Conservation (phyloP, 2,329 filamentous ascomycete species). For the Parastagonospora avenae region DNA sequence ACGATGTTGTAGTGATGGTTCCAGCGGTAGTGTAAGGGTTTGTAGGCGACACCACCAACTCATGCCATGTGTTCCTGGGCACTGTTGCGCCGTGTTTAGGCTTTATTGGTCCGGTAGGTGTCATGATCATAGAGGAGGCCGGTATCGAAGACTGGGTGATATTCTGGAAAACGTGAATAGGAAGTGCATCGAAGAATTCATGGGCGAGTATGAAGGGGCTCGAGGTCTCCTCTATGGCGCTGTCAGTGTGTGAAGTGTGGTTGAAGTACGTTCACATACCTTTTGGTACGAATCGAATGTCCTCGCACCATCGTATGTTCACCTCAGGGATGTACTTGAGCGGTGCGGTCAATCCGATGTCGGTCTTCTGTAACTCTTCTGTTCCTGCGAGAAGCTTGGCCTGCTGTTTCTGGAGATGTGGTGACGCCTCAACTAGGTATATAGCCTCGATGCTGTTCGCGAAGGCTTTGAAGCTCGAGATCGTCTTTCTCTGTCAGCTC, state of each 20-base stretch:
- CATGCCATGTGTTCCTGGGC: slow-evolving; percentile 48
- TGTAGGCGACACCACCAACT: slow-evolving; percentile 52
- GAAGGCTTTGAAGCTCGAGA: slow-evolving; percentile 81
- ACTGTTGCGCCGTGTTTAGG: slow-evolving; percentile 45
- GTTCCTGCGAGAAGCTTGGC: slow-evolving; percentile 81
- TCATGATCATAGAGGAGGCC: slow-evolving; percentile 50
- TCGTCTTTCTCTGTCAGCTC: slow-evolving; percentile 63
- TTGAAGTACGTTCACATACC: slow-evolving; percentile 52
- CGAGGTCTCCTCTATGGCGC: slow-evolving; percentile 63
- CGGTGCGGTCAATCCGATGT: slow-evolving; percentile 73
- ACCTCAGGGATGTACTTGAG: slow-evolving; percentile 76
- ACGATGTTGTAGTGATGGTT: slow-evolving; percentile 6
- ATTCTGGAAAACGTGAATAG: slow-evolving; percentile 92
- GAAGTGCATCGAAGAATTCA: slow-evolving; percentile 97
- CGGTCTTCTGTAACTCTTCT: slow-evolving; percentile 69
- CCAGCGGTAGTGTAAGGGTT: slow-evolving; percentile 50
- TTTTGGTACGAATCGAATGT: slow-evolving; percentile 79
- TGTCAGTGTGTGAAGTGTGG: slow-evolving; percentile 16
- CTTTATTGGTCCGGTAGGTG: slow-evolving; percentile 56
- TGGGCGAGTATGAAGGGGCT: slow-evolving; percentile 94
- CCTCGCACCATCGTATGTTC: slow-evolving; percentile 85
- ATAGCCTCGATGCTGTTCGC: slow-evolving; percentile 79
- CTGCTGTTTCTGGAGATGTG: slow-evolving; percentile 76
- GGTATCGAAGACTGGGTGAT: slow-evolving; percentile 55
- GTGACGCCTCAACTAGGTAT: slow-evolving; percentile 93